Percentiles rank a stretch among this genome's conserved stretches.
phyloP scores from a whole-genome alignment of 2,329 filamentous ascomycete species.

The Monilinia aucupariae region DNA sequence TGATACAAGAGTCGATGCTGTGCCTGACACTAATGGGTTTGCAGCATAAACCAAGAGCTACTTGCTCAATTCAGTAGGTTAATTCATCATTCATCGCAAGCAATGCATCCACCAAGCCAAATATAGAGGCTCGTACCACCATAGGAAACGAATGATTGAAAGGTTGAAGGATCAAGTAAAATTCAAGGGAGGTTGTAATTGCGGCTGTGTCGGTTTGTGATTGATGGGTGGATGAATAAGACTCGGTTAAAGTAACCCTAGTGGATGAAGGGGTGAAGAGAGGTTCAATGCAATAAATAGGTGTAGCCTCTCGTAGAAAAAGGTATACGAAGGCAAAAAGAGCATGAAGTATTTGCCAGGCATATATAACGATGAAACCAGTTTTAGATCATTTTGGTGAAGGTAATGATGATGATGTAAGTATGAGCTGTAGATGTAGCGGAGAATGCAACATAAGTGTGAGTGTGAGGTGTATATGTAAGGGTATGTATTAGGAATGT shows the following conservation, averaged over 20 bases:
- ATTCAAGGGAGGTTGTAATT: not conserved
- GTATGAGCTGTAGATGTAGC: no score
- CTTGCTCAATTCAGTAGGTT: slow-evolving; percentile 13
- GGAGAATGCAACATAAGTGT: no score
- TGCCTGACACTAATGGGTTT: slow-evolving; percentile 14
- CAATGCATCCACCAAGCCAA: slow-evolving; percentile 7
- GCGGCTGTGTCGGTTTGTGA: slow-evolving; percentile 15
- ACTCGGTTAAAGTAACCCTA: slow-evolving; percentile 1
- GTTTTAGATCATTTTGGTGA: not conserved
- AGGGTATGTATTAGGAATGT: no score
- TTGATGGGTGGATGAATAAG: slow-evolving; percentile 10
- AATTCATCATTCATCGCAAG: slow-evolving; percentile 12
- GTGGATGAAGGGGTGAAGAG: not conserved
- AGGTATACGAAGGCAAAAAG: not conserved
- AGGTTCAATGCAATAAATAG: not conserved
- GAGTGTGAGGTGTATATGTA: no score
- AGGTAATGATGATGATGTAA: not conserved
- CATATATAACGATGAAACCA: not conserved
- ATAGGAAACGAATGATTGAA: slow-evolving; percentile 4
- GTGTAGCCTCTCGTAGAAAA: not conserved
- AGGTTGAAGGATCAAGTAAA: slow-evolving; percentile 13
- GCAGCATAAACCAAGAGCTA: slow-evolving; percentile 16
- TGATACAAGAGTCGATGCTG: slow-evolving; percentile 16
- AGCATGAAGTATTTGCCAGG: not conserved
- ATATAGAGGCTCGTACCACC: slow-evolving; percentile 14